These are phyloP conservation scores for Schwanniomyces polymorphus DNA, from an alignment of 805 yeast genomes.

Conservation along the genomic window DNA sequence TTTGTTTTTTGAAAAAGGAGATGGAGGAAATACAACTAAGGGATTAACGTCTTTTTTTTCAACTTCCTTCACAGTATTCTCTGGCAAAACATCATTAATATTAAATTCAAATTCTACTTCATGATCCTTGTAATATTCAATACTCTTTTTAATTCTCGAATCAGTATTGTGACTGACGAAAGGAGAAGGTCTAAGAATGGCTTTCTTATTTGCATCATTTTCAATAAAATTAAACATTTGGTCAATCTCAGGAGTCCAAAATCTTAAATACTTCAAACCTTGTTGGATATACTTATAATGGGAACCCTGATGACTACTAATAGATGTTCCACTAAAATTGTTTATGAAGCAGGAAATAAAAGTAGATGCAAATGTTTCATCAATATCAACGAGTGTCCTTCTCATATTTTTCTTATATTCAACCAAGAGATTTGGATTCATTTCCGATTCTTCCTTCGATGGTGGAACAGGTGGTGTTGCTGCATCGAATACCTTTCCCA, in stretches of 20 bases:
- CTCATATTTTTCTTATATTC: constrained; percentile 15
- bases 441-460: constrained; percentile 20
- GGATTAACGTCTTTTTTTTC: constrained; percentile 22
- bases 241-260: constrained; percentile 37
- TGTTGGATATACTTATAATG: constrained; percentile 30
- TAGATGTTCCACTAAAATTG: constrained; percentile 25
- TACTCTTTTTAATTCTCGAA: constrained; percentile 10
- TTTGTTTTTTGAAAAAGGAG: constrained; percentile 21
- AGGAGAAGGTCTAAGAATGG: constrained; percentile 8
- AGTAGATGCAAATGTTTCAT: constrained; percentile 28
- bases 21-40: constrained; percentile 28
- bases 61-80: constrained; percentile 5
- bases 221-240: constrained; percentile 12
- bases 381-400: constrained; percentile 26
- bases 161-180: constrained; percentile 13
- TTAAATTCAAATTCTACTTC: constrained; percentile 1
- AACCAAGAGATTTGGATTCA: constrained; percentile 15
- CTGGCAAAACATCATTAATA: constrained; percentile 12
- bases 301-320: constrained; percentile 17
- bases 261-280: constrained; percentile 28
- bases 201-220: constrained; percentile 3
- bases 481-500: constrained; percentile 21
- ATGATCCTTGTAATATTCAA: constrained; percentile 2
- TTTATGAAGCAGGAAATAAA: constrained; percentile 31
- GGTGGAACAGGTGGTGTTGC: constrained; percentile 39